Evolutionary conservation across 768 basidiomycete species (phyloP).

Genomic region (Galerina sulciceps): DNA sequence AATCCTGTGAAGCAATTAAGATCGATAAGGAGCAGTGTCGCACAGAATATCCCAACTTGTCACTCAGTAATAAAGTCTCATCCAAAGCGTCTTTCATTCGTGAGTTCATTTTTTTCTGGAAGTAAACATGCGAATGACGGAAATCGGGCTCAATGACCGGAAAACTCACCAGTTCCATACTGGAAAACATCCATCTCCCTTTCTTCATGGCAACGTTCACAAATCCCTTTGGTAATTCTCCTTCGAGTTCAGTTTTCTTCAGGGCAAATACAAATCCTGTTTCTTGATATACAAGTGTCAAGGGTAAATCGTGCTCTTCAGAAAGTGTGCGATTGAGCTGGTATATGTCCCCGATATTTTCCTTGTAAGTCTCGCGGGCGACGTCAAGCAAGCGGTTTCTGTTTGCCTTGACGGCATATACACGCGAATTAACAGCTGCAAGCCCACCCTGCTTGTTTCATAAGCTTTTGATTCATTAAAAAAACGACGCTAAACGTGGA

Average conservation of each 20-base stretch:
- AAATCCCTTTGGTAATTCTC: slow-evolving; percentile 71
- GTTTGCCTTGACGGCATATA: slow-evolving; percentile 91
- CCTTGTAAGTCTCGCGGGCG: slow-evolving; percentile 92
- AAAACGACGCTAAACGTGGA: slow-evolving; percentile 23
- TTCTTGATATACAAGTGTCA: slow-evolving; percentile 73
- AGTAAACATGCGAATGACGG: background rate
- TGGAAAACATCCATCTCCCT: slow-evolving; percentile 77
- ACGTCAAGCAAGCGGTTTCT: slow-evolving; percentile 88
- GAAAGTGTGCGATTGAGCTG: slow-evolving; percentile 62
- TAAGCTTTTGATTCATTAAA: background rate
- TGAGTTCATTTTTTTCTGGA: slow-evolving; percentile 85
- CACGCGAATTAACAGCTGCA: slow-evolving; percentile 73
- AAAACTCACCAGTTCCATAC: slow-evolving; percentile 73
- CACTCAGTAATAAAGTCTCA: slow-evolving; percentile 85
- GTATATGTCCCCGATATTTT: slow-evolving; percentile 89
- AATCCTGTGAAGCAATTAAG: slow-evolving; percentile 52
- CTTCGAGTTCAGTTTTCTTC: slow-evolving; percentile 68
- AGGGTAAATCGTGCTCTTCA: slow-evolving; percentile 65
- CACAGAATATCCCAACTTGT: slow-evolving; percentile 49
- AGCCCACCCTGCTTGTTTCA: slow-evolving; percentile 62
- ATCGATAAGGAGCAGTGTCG: background rate
- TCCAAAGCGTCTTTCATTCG: slow-evolving; percentile 91
- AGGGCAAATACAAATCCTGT: slow-evolving; percentile 74
- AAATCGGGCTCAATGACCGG: background rate
- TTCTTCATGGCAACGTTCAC: slow-evolving; percentile 69